These are phyloP conservation scores for Fraxinus baroniana DNA, from an alignment of 305 asterid genomes.

Conservation along the genomic window DNA sequence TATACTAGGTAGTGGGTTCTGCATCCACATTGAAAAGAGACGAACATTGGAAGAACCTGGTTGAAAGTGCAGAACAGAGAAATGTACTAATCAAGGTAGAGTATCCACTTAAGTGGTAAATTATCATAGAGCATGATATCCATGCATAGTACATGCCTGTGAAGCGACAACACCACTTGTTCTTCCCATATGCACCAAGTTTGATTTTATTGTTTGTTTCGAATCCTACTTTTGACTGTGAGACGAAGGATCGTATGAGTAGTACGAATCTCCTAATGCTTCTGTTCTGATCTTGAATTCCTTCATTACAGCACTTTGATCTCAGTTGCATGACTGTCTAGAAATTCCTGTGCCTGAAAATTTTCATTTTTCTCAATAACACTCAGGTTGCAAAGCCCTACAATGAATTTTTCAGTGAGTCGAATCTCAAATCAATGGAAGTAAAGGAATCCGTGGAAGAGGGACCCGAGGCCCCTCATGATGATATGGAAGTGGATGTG, in stretches of 20 bases:
- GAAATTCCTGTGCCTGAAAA: background rate
- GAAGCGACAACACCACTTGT: background rate
- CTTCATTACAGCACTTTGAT: constrained; percentile 1
- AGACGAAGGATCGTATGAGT: background rate
- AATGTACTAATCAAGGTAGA: constrained; percentile 67
- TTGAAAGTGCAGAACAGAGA: constrained; percentile 80
- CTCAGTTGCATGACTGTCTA: background rate
- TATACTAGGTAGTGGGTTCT: constrained; percentile 85
- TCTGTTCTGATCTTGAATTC: background rate
- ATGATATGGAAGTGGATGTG: constrained; percentile 40
- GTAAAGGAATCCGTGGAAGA: constrained; percentile 32
- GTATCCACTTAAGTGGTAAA: background rate
- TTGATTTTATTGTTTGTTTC: background rate
- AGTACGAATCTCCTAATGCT: background rate
- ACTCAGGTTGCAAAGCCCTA: constrained; percentile 92
- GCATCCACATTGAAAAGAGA: constrained; percentile 83
- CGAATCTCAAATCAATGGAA: constrained; percentile 50
- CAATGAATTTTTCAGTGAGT: constrained; percentile 56
- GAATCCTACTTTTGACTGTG: background rate
- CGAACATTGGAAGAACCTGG: constrained; percentile 78
- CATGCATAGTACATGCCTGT: background rate
- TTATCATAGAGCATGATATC: background rate
- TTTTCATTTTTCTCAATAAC: background rate
- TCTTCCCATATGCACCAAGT: background rate
- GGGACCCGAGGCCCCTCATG: constrained; percentile 27